Evolutionary conservation across 2,329 filamentous ascomycete species (phyloP).

Genomic region (Hirsutella thompsonii): DNA sequence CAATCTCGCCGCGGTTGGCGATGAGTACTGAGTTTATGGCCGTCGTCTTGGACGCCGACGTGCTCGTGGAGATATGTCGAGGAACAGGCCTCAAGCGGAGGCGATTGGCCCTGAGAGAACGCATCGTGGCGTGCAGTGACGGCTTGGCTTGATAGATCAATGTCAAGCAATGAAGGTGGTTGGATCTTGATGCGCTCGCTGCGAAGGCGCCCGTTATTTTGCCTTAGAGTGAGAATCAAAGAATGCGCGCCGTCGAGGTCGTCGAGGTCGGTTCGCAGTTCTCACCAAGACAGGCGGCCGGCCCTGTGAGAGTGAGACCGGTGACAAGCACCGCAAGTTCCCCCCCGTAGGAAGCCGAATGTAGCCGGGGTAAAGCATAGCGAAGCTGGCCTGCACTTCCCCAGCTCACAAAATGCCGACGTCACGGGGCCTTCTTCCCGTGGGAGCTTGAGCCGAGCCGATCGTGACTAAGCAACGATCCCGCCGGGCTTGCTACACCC

Average conservation of each 20-base stretch:
- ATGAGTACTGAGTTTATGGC: conserved; percentile 75
- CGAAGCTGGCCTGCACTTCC: neutral
- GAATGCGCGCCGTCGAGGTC: neutral
- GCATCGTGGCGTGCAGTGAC: conserved; percentile 26
- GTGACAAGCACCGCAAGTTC: neutral
- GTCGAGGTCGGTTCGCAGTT: neutral
- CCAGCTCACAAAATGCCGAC: conserved; percentile 1
- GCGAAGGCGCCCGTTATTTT: too few relatives aligned
- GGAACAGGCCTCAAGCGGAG: conserved; percentile 31
- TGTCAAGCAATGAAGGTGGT: too few relatives aligned
- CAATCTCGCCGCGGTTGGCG: conserved; percentile 94
- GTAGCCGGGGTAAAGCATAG: conserved; percentile 17
- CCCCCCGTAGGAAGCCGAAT: conserved; percentile 12
- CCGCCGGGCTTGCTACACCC: too few relatives aligned
- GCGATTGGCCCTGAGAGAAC: conserved; percentile 39
- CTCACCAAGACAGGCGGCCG: neutral
- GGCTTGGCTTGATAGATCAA: neutral
- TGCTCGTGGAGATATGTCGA: conserved; percentile 21
- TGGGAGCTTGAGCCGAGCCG: too few relatives aligned
- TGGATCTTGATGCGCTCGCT: too few relatives aligned
- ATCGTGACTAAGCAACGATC: neutral
- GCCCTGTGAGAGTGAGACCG: too few relatives aligned
- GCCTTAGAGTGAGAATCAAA: too few relatives aligned
- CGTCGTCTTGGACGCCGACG: conserved; percentile 22
- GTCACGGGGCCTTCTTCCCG: conserved; percentile 1